phyloP scores from a whole-genome alignment of 805 yeast species.

The Spathaspora sp. region DNA sequence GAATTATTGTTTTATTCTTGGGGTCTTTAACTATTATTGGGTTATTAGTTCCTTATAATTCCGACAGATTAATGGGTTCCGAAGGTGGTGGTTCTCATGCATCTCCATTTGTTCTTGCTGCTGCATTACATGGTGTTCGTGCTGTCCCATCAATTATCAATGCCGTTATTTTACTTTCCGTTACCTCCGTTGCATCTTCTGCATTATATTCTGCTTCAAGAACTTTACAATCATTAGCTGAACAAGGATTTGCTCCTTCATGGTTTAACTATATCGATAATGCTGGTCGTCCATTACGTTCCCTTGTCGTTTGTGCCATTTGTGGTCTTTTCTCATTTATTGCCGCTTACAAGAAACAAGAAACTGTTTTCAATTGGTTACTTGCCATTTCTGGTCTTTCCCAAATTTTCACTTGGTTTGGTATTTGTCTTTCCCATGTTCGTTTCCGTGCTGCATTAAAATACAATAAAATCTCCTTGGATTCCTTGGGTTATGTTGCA shows the following conservation, averaged over 20 bases:
- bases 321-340: slow-evolving; percentile 37
- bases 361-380: slow-evolving; percentile 38
- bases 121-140: slow-evolving; percentile 33
- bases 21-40: slow-evolving; percentile 39
- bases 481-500: slow-evolving; percentile 31
- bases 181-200: slow-evolving; percentile 40
- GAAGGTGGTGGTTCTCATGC: slow-evolving; percentile 30
- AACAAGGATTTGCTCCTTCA: slow-evolving; percentile 39
- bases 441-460: slow-evolving; percentile 39
- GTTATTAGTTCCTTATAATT: slow-evolving; percentile 34
- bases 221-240: slow-evolving; percentile 39
- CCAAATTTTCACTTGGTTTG: slow-evolving; percentile 41
- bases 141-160: slow-evolving; percentile 41
- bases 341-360: slow-evolving; percentile 38
- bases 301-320: slow-evolving; percentile 30
- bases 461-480: slow-evolving; percentile 22
- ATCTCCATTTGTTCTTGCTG: slow-evolving; percentile 42
- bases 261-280: slow-evolving; percentile 39
- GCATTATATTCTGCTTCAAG: slow-evolving; percentile 41
- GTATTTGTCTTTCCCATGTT: slow-evolving; percentile 37
- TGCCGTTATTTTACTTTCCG: slow-evolving; percentile 37
- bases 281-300: slow-evolving; percentile 38
- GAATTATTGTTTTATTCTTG: slow-evolving; percentile 35
- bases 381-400: slow-evolving; percentile 40
- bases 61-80: slow-evolving; percentile 32